These are phyloP conservation scores for Mallotus repandus DNA, from an alignment of 441 rosid genomes.

Conservation along the genomic window DNA sequence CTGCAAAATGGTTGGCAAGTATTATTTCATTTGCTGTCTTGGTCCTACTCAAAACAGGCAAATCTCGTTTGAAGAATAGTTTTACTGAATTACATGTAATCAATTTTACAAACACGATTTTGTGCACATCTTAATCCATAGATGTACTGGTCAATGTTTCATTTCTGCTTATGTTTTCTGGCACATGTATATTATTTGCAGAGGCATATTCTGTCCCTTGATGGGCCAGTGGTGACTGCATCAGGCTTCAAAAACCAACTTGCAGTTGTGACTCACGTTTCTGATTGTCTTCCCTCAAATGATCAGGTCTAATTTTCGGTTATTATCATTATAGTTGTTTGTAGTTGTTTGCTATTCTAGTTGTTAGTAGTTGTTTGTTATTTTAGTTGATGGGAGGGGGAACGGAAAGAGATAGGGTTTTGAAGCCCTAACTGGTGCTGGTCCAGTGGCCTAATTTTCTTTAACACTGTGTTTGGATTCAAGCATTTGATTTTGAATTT, in stretches of 20 bases:
- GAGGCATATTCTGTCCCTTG: constrained; percentile 81
- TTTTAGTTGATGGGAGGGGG: not conserved
- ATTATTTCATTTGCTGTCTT: not conserved
- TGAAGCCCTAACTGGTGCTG: not conserved
- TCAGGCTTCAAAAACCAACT: constrained; percentile 79
- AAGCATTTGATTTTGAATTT: too few relatives aligned
- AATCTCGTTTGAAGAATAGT: not conserved
- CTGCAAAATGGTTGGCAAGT: not conserved
- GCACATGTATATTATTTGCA: constrained; percentile 31
- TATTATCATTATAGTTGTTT: not conserved
- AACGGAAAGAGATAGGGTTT: not conserved
- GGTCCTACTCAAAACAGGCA: not conserved
- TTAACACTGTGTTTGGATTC: too few relatives aligned
- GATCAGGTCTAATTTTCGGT: constrained; percentile 61
- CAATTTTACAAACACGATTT: not conserved
- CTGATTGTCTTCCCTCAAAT: constrained; percentile 76
- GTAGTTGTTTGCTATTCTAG: not conserved
- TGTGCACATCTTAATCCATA: not conserved
- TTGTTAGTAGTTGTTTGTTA: not conserved
- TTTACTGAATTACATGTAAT: not conserved
- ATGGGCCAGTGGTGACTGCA: constrained; percentile 85
- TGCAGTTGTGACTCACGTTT: constrained; percentile 79
- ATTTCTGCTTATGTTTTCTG: not conserved
- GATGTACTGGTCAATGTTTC: too few relatives aligned
- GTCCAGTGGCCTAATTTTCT: not conserved